Evolutionary conservation across 1,284 basidiomycete genomes (phyloP).

Genomic region (Cystobasidiaceae sp.): DNA sequence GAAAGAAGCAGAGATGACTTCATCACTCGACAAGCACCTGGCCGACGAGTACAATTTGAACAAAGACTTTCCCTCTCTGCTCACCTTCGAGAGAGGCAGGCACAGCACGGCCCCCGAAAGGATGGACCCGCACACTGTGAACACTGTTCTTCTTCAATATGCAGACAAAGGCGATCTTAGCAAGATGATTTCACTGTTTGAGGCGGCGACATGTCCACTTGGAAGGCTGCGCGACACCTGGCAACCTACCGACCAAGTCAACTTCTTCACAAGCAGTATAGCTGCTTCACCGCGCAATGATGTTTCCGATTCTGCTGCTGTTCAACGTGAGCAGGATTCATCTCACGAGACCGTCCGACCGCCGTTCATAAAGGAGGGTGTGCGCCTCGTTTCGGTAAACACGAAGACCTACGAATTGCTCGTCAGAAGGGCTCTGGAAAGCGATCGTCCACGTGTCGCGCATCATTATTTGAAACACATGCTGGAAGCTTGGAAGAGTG

Average conservation of each 20-base stretch:
- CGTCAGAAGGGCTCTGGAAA: not conserved
- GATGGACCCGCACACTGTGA: conserved; percentile 10
- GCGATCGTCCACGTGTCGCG: not conserved
- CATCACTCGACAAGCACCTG: not conserved
- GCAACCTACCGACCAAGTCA: not conserved
- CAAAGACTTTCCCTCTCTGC: not conserved
- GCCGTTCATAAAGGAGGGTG: not conserved
- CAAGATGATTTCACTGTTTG: conserved; percentile 22
- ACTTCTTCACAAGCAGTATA: conserved; percentile 3
- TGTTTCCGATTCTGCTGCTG: not conserved
- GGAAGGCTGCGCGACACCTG: not conserved
- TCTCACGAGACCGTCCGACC: not conserved
- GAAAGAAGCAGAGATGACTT: not conserved
- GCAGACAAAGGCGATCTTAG: not conserved
- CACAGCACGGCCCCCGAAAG: not conserved
- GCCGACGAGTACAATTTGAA: conserved; percentile 6
- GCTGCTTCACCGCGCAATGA: not conserved
- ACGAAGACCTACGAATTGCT: conserved; percentile 3
- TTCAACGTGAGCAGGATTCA: not conserved
- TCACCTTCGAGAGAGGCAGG: not conserved
- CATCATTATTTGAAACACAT: conserved; percentile 12
- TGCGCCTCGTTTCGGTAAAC: not conserved
- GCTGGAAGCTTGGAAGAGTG: conserved; percentile 14
- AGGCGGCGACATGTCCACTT: not conserved
- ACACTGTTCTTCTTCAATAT: conserved; percentile 10